A percentile compares a stretch with the other conserved stretches of the same genome.
Evolutionary conservation across 192 early-diverging fungal genomes (phyloP).

Genomic region (Gaertneriomyces semiglobifer): DNA sequence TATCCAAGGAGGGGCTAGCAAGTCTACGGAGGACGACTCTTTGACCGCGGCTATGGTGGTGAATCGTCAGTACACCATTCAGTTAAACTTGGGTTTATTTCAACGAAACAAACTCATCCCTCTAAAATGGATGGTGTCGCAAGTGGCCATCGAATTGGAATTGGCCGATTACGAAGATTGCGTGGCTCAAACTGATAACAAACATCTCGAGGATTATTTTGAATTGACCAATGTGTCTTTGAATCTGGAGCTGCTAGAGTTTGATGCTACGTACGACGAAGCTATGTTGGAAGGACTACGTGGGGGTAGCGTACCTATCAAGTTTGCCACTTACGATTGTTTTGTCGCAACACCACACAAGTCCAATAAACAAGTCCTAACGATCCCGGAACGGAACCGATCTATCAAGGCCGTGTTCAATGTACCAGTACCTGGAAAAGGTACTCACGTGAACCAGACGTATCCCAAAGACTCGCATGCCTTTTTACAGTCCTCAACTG

Average conservation of each 20-base stretch:
- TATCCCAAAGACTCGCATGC: neutral
- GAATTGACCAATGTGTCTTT: neutral
- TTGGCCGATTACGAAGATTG: constrained; percentile 2
- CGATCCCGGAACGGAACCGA: neutral
- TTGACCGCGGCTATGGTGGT: constrained; percentile 1
- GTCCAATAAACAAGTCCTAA: neutral
- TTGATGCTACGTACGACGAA: constrained; percentile 5
- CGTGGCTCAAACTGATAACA: neutral
- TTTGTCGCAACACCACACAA: neutral
- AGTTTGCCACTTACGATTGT: neutral
- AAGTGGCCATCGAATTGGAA: constrained; percentile 4
- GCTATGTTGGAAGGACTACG: neutral
- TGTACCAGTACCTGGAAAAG: neutral
- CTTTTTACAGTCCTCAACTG: neutral
- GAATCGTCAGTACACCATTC: constrained; percentile 1
- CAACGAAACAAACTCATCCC: constrained; percentile 1
- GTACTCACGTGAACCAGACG: neutral
- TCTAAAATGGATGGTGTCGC: constrained; percentile 5
- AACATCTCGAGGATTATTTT: neutral
- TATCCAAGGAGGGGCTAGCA: neutral
- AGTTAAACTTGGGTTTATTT: constrained; percentile 3
- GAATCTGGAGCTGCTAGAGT: neutral
- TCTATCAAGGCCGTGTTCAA: constrained; percentile 3
- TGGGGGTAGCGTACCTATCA: neutral
- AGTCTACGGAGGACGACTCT: neutral